Base-by-base conservation (phyloP, 2,329 filamentous ascomycete genomes). In the Trichocomaceae sp. region DNA sequence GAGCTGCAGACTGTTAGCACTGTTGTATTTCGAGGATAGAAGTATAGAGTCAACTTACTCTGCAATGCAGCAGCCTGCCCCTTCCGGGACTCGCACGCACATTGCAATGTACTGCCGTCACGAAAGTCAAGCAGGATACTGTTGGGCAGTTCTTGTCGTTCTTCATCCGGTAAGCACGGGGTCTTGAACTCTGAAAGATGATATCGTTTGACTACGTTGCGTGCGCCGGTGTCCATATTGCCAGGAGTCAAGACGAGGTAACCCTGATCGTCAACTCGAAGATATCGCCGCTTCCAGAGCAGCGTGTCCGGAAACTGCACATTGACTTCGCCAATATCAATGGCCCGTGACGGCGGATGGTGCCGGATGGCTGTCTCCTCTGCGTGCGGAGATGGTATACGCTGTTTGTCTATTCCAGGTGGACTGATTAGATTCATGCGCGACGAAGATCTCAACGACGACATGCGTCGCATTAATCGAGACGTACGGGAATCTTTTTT, bases 251-350 rank as follows among this genome's bases (percentile, higher is more conserved):
- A 80, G 56, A 95, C 85, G 39, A 99, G 76, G 71, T 87, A 90
- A 17, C 92, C 93, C 57, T 87, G 80, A 8, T 84, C 83, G 69
- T 97, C 91, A 55, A 99, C 83, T 60, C 86, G 86, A 72, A 96
- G 84, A 64, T 86, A 90, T 57, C 93, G 84, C 53, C 92, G 87
- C 76, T 97, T 99, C 93, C 93, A 99, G 12, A 99, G 79, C 47
- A 99, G 79, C 53, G 90, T 95, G 67, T 97, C 92, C 0, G 93
- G 93, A 68, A 99, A 96, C 69, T 99, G 93, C 10, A 97, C 88
- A 64, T 99, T 97, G 59, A 99, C 86, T 65, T 96, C 89, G 48
- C 91, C 90, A 70, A 95, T 81, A 58, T 86, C 84, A 3, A 88
- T 78, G 23, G 85, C 78, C 51, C 84, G 75, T 35, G 73, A 74